phyloP scores from a whole-genome alignment of 2,329 filamentous ascomycete species.

The Aspergillus pseudoviridinutans region DNA sequence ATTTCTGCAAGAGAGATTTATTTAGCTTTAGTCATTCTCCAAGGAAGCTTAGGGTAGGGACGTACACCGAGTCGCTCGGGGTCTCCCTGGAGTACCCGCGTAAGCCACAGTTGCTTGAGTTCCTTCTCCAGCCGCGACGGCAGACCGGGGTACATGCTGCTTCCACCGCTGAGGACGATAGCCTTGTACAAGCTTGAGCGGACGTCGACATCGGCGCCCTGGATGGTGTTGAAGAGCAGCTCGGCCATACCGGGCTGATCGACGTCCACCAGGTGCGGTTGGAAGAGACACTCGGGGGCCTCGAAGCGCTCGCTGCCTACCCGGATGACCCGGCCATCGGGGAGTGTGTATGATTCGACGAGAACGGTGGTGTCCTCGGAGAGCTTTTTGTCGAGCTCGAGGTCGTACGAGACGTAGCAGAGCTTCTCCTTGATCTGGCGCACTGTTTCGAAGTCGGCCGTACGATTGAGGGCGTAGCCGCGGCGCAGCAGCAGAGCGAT shows the following conservation, averaged over 20 bases:
- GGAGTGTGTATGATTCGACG: slow-evolving; percentile 95
- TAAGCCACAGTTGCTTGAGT: slow-evolving; percentile 97
- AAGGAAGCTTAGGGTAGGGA: not conserved
- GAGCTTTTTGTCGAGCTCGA: slow-evolving; percentile 91
- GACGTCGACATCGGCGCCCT: slow-evolving; percentile 91
- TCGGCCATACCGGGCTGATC: slow-evolving; percentile 96
- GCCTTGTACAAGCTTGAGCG: slow-evolving; percentile 93
- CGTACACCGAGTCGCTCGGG: slow-evolving; percentile 77
- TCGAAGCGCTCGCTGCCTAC: slow-evolving; percentile 97
- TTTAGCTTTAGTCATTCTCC: slow-evolving; percentile 7
- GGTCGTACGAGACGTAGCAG: slow-evolving; percentile 97
- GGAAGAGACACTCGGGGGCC: slow-evolving; percentile 96
- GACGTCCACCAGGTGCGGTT: slow-evolving; percentile 95
- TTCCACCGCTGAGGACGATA: slow-evolving; percentile 91
- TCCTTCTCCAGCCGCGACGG: slow-evolving; percentile 96
- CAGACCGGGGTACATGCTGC: slow-evolving; percentile 97
- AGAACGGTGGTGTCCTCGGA: slow-evolving; percentile 96
- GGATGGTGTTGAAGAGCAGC: slow-evolving; percentile 98
- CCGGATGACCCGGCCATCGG: slow-evolving; percentile 91
- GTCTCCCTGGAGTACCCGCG: slow-evolving; percentile 81
- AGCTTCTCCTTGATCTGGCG: slow-evolving; percentile 99
- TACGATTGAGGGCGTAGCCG: slow-evolving; percentile 95
- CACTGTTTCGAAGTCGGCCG: slow-evolving; percentile 97
- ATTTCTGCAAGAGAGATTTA: slow-evolving; percentile 60
- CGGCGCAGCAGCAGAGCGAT: slow-evolving; percentile 90